A percentile compares a stretch with the other conserved stretches of the same genome.
phyloP scores from a whole-genome alignment of 73 alveolate genomes.

The Stentor coeruleus region DNA sequence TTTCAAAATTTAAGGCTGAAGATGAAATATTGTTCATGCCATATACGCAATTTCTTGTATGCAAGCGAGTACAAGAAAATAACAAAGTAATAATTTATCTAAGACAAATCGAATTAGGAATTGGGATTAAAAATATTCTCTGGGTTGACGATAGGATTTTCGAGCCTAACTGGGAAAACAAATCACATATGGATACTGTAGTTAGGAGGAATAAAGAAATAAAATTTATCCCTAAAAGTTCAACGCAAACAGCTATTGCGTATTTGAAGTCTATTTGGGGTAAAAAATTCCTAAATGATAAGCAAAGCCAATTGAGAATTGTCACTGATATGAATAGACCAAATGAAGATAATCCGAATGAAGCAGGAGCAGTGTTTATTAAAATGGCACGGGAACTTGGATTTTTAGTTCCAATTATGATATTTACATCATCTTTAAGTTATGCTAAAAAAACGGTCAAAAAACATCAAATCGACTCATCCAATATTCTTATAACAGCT shows the following conservation, averaged over 20 bases:
- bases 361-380: not conserved
- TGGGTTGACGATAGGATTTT: not conserved
- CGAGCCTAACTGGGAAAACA: not conserved
- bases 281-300: no score
- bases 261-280: not conserved
- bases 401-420: not conserved
- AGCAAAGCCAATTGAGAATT: not conserved
- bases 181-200: not conserved
- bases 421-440: not conserved
- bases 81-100: not conserved
- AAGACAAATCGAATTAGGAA: not conserved
- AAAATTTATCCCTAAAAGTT: not conserved
- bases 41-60: not conserved
- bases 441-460: not conserved
- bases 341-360: not conserved
- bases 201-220: no score
- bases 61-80: not conserved
- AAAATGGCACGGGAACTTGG: not conserved
- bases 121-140: not conserved
- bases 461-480: not conserved
- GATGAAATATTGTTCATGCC: not conserved
- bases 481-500: not conserved
- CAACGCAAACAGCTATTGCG: not conserved
- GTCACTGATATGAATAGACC: slow-evolving; percentile 5
- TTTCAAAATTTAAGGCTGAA: not conserved